These are phyloP conservation scores for Fonsecaea multimorphosa DNA, from an alignment of 2,329 filamentous ascomycete genomes.

Conservation along the genomic window DNA sequence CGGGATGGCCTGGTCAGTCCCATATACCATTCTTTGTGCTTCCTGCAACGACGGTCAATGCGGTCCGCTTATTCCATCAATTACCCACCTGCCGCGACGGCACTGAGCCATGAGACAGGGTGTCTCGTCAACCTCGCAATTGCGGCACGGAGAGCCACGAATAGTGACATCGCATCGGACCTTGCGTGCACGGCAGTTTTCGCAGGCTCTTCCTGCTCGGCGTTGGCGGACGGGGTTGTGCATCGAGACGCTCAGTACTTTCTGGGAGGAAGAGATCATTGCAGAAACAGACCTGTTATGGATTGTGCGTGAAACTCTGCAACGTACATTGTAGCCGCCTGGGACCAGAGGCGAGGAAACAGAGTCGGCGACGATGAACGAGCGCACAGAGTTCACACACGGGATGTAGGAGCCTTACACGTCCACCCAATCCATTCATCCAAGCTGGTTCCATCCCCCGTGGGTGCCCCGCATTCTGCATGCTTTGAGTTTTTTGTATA, in stretches of 20 bases:
- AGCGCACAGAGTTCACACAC: background rate
- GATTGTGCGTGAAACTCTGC: background rate
- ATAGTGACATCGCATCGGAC: conserved; percentile 11
- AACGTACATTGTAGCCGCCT: background rate
- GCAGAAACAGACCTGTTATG: background rate
- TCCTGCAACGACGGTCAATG: background rate
- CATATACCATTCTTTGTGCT: background rate
- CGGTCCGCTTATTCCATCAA: background rate
- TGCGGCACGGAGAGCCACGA: conserved; percentile 10
- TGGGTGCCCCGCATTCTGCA: background rate
- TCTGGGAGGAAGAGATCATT: background rate
- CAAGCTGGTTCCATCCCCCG: background rate
- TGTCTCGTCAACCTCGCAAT: conserved; percentile 2
- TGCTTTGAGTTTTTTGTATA: background rate
- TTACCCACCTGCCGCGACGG: conserved; percentile 12
- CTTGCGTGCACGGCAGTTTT: conserved; percentile 12
- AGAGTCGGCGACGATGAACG: background rate
- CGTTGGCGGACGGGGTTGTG: background rate
- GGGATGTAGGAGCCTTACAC: background rate
- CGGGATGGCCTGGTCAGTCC: background rate
- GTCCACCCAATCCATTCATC: background rate
- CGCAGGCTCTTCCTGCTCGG: conserved; percentile 14
- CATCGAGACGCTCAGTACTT: background rate
- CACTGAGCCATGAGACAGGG: conserved; percentile 6
- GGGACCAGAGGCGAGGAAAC: background rate